phyloP scores from a whole-genome alignment of 1,284 basidiomycete species.

The Rhodotorula glutinis region DNA sequence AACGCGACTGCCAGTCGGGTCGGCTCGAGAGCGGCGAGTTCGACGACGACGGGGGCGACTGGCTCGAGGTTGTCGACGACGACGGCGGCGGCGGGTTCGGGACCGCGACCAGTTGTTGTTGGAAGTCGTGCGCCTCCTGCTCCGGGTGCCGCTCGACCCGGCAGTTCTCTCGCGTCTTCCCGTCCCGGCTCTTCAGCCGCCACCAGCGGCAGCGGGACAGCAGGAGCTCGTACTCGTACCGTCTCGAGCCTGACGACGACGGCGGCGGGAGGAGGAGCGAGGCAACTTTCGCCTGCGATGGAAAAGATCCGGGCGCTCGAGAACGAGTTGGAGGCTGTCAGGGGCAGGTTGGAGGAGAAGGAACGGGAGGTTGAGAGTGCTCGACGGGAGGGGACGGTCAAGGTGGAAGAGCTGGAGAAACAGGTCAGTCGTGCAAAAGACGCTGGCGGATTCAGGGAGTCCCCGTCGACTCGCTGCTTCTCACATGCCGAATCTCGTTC shows the following conservation, averaged over 20 bases:
- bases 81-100: background rate
- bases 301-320: background rate
- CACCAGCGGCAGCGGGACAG: no score
- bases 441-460: no score
- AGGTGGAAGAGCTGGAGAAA: background rate
- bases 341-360: background rate
- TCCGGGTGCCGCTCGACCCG: background rate
- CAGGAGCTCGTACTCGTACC: background rate
- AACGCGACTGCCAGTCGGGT: background rate
- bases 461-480: no score
- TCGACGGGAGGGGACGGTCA: background rate
- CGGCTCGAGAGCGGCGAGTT: background rate
- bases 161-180: background rate
- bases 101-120: no score
- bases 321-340: background rate
- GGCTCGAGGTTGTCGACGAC: background rate
- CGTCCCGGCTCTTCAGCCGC: background rate
- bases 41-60: no score
- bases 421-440: background rate
- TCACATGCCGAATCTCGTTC: no score
- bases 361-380: background rate
- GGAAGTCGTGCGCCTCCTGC: background rate
- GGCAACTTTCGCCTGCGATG: background rate
- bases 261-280: no score
- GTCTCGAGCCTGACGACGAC: no score